Evolutionary conservation across 1,139 yeast species (phyloP).

Genomic region (Zygoascus meyerae): DNA sequence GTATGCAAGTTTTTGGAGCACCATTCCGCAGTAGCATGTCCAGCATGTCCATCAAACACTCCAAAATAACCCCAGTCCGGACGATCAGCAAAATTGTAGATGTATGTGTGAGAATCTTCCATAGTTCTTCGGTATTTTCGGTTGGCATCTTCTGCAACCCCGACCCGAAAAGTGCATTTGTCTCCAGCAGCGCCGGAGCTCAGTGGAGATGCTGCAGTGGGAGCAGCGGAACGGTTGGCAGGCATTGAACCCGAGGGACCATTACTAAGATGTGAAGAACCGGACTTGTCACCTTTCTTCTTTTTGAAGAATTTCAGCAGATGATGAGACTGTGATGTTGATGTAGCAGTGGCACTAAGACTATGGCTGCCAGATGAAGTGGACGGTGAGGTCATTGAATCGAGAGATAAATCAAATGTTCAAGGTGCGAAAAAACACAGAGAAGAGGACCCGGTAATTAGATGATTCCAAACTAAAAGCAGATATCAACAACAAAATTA

Average conservation of each 20-base stretch:
- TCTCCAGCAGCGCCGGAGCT: conserved; percentile 6
- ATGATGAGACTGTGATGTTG: conserved; percentile 4
- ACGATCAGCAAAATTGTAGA: conserved; percentile 83
- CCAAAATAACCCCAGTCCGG: conserved; percentile 96
- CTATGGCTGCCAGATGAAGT: conserved; percentile 5
- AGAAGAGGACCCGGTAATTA: too few relatives aligned
- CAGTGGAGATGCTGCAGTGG: background rate
- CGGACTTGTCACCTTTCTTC: conserved; percentile 11
- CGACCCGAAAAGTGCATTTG: conserved; percentile 46
- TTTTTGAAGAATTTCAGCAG: conserved; percentile 19
- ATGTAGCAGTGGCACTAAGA: background rate
- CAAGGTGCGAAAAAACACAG: too few relatives aligned
- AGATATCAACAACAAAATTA: too few relatives aligned
- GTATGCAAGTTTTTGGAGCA: conserved; percentile 83
- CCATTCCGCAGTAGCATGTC: conserved; percentile 90
- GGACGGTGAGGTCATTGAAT: conserved; percentile 8
- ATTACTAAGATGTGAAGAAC: too few relatives aligned
- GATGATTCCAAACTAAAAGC: too few relatives aligned
- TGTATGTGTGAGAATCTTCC: conserved; percentile 97
- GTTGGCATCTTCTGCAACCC: conserved; percentile 87
- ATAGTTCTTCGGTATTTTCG: conserved; percentile 74
- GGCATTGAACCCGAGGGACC: background rate
- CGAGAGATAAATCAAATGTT: too few relatives aligned
- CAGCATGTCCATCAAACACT: conserved; percentile 97
- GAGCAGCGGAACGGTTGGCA: background rate